Evolutionary conservation across 345 rosid species (phyloP), one percentile per base, ranked within the genome.

Genomic region (Populus ilicifolia): DNA sequence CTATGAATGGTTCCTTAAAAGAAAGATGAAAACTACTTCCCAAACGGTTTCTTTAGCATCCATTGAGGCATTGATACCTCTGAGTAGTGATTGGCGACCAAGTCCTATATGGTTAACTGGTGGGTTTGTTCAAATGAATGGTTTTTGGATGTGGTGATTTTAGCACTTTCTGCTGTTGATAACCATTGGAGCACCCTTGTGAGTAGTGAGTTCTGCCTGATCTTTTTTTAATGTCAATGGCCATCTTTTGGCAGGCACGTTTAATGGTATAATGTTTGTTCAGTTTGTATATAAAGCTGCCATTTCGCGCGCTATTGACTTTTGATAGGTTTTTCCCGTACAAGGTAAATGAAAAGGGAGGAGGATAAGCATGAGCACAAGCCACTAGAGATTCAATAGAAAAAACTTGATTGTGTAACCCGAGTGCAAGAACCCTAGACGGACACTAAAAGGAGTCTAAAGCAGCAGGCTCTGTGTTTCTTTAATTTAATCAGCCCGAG

Each of bases 1-100:
- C 93, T 6, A 84, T 85, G 82, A 87, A 79, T 72, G 85, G 89
- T 39, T 88, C 93, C 69, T 65, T 84, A 81, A 93, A 93, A 84
- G 98, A 90, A 85, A 87, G 92, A 80, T 92, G 87, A 91, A 73
- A 77, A 61, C 36, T 35, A 18, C 27, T 36, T 64, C 36, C 36
- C 5, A 12, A 68, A 69, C 11, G 43, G 69, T 41, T 43, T 67
- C 67, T 54, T 67, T 68, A 70, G 71, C 23, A 27, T 64, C 46
- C 59, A 41, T 39, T 43, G 72, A 61, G 39, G 44, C 44, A 48
- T 41, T 70, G 79, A 35, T 7, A 12, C 70, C 72, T 67, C 27
- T 75, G 61, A 30, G 38, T 33, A 7, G 41, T 65, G 35, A 16
- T 27, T 44, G 36, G 23, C 30, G 29, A 70, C 36, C 62, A 25